Base-by-base conservation (phyloP, 805 yeast genomes). In the Starmera pachycereana region DNA sequence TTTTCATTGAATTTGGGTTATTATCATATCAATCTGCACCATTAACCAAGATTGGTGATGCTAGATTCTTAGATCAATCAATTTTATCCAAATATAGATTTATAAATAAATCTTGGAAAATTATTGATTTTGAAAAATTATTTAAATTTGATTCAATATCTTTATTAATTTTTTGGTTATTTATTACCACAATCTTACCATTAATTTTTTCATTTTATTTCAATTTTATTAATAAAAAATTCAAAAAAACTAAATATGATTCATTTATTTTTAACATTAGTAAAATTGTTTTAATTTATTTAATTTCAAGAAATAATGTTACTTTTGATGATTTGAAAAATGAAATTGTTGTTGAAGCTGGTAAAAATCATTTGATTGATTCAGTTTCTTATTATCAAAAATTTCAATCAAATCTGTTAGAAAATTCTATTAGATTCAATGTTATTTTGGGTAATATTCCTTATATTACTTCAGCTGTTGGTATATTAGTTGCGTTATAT, bases 181-280 rank as follows among this genome's bases (percentile, higher is more conserved):
- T 42, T 8, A 37, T 53, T 13, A 40, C 51, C 8, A 29, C 47
- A 38, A 27, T 45, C 14, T n/a, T 50, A 7, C 63, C 62, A 34
- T 22, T 41, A 12, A 36, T 53, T 32, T 45, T 51, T 32, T 43
- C 58, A 25, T 58, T 51, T 41, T 58, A 57, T 47, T 43, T 58
- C 40, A 58, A 58, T 45, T 58, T 58, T 33, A 48, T 50, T 32
- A 44, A 44, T 13, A 50, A 53, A 41, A 54, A 52, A 42, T 43
- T 42, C 13, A 48, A 43, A 33, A 62, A 72, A 56, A 58, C 61
- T 53, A 57, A 51, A 37, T 67, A 54, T 55, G 84, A 77, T 54
- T 81, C 83, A 33, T 66, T 76, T 45, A 59, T 68, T 37, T 75
- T 71, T 55, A 70, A 71, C 42, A 56, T 76, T 48, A 44, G 64